Base-by-base conservation (phyloP, 441 rosid genomes). In the Aquilaria agallochum region DNA sequence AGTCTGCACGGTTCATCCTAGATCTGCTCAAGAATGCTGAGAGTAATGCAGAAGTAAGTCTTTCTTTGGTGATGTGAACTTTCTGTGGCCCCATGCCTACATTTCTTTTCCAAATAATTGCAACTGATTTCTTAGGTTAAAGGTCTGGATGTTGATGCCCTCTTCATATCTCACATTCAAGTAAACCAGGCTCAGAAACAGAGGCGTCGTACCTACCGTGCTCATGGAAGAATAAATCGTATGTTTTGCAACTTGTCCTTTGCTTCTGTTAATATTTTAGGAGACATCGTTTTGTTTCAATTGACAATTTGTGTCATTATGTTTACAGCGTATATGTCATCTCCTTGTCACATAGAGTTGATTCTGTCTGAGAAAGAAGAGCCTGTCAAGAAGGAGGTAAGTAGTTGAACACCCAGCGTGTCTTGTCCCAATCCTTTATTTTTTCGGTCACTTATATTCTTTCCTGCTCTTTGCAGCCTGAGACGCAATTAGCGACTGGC, bases 181-280 rank as follows among this genome's bases (percentile, higher is more conserved):
- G 98, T 95, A 50, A 95, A 92, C 71, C 99, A 95, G 68, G 99
- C 99, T n/a, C 94, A 87, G 62, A 95, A 95, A 70, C 97, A 95
- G 52, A 89, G 99, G 65, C 86, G 97, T 5, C 83, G 97, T 11
- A 95, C 97, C 1, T 95, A 91, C 58, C 72, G 99, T 5, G 99
- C 99, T 12, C 98, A 95, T 9, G 99, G 99, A 81, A 85, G 97
- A 81, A 95, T 95, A 64, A 95, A 92, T 42, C 99, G 99, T 95
- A 78, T 36, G 96, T 75, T 54, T 40, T 64, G 1, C 2, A 31
- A 48, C 49, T 59, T 60, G 11, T 14, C 33, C 48, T 3, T 5
- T 50, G 11, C 3, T 32, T 6, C 1, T 32, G 2, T 53, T 60
- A 53, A 1, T 8, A 11, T 11, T 11, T 9, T 2, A 20, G 20